A percentile compares a stretch with the other conserved stretches of the same genome.
These are phyloP conservation scores for Thozetella sp. DNA, from an alignment of 495 filamentous ascomycete species.

Conservation along the genomic window DNA sequence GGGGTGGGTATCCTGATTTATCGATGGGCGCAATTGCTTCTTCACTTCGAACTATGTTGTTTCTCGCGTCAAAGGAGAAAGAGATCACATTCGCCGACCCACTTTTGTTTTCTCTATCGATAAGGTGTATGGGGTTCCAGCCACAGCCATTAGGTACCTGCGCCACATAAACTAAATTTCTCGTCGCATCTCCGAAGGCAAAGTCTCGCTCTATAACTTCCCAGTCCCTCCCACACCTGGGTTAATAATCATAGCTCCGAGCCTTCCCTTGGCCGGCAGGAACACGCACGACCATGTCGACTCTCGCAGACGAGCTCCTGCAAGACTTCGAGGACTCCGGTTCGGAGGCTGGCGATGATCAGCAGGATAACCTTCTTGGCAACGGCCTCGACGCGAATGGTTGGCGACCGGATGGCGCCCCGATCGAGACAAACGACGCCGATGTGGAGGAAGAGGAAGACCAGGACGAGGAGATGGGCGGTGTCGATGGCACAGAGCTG, in stretches of 20 bases:
- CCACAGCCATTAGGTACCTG: too few relatives aligned
- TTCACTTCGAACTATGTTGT: too few relatives aligned
- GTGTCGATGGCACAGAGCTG: conserved; percentile 30
- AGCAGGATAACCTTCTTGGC: conserved; percentile 37
- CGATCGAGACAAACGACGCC: conserved; percentile 40
- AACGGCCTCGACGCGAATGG: conserved; percentile 16
- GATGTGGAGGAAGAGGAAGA: conserved; percentile 47
- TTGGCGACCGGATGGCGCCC: conserved; percentile 31
- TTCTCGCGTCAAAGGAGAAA: too few relatives aligned
- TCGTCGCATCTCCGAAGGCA: too few relatives aligned
- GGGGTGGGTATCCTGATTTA: too few relatives aligned
- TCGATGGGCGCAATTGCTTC: too few relatives aligned
- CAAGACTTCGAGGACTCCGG: conserved; percentile 87
- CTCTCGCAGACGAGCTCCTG: conserved; percentile 78
- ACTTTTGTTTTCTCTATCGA: too few relatives aligned
- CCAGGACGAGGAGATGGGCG: conserved; percentile 46
- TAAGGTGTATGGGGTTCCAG: too few relatives aligned
- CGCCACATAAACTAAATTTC: too few relatives aligned
- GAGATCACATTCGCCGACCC: too few relatives aligned
- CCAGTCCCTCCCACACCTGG: too few relatives aligned
- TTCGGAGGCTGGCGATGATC: conserved; percentile 58
- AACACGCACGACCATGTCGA: conserved; percentile 60
- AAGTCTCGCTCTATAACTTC: too few relatives aligned
- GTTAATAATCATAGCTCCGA: background rate
- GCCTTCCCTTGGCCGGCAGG: conserved; percentile 1